These are phyloP conservation scores for Cercospora canescens DNA, from an alignment of 2,329 filamentous ascomycete genomes.

Conservation along the genomic window DNA sequence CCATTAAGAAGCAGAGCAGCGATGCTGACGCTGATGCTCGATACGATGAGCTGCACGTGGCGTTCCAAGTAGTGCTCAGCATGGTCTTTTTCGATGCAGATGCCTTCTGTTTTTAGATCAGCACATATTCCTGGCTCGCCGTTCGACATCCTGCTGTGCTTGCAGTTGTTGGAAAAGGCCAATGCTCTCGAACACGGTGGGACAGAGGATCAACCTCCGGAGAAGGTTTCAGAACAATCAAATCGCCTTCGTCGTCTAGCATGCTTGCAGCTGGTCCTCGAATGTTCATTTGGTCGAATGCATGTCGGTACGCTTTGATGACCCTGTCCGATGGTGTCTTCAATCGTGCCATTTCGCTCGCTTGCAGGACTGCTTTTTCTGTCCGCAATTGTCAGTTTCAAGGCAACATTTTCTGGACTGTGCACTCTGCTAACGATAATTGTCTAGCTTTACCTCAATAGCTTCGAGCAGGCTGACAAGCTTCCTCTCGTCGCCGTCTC, in stretches of 20 bases:
- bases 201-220: not conserved
- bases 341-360: not conserved
- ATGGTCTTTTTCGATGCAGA: not conserved
- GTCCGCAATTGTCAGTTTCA: not conserved
- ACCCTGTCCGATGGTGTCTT: not conserved
- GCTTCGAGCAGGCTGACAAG: not conserved
- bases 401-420: too few relatives aligned
- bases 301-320: not conserved
- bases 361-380: not conserved
- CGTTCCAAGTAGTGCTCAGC: not conserved
- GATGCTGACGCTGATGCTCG: not conserved
- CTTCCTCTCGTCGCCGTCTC: not conserved
- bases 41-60: not conserved
- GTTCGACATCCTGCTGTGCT: not conserved
- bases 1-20: not conserved
- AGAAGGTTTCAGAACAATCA: not conserved
- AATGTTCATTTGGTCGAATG: not conserved
- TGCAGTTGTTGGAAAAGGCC: not conserved
- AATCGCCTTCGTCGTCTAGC: not conserved
- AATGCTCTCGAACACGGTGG: not conserved
- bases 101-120: not conserved
- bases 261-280: not conserved
- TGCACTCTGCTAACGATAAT: not conserved
- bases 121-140: not conserved
- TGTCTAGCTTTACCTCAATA: not conserved